Evolutionary conservation across 2,329 filamentous ascomycete genomes (phyloP).

Genomic region (Ophioceras dolichostomum): DNA sequence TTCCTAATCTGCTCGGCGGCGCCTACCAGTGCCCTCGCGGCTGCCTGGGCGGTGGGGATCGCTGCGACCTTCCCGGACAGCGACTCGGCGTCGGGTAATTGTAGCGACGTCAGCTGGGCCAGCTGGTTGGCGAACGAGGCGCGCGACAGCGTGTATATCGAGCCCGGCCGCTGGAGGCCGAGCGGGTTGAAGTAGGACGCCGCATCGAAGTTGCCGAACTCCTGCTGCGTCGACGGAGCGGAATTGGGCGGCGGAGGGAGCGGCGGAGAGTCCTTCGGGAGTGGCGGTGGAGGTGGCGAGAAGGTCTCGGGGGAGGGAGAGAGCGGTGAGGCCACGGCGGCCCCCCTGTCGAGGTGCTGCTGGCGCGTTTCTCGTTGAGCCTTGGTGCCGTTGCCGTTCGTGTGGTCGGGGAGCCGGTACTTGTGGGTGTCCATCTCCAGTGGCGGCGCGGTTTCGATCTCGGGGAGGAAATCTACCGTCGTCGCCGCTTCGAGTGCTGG

Average conservation of each 20-base stretch:
- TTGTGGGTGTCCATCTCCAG: constrained; percentile 61
- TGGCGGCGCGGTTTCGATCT: constrained; percentile 36
- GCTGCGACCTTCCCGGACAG: constrained; percentile 73
- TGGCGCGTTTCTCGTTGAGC: constrained; percentile 43
- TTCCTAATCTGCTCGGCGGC: constrained; percentile 85
- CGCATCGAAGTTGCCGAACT: constrained; percentile 37
- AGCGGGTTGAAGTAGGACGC: constrained; percentile 55
- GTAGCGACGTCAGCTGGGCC: constrained; percentile 80
- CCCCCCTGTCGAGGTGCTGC: constrained; percentile 42
- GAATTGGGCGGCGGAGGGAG: constrained; percentile 12
- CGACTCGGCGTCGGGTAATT: constrained; percentile 73
- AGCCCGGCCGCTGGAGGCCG: constrained; percentile 59
- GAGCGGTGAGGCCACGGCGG: constrained; percentile 20
- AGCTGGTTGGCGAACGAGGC: constrained; percentile 90
- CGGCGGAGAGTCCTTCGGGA: constrained; percentile 41
- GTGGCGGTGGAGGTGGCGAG: constrained; percentile 25
- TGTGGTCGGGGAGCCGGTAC: constrained; percentile 60
- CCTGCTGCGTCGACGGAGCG: constrained; percentile 18
- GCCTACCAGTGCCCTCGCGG: constrained; percentile 69
- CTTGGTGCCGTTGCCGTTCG: constrained; percentile 55
- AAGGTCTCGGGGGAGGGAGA: constrained; percentile 25
- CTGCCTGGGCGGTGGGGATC: constrained; percentile 75
- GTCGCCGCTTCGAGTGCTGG: no score
- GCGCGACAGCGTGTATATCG: constrained; percentile 86
- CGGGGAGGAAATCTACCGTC: constrained; percentile 30